phyloP scores from a whole-genome alignment of 768 basidiomycete genomes.

The Leccinum ochraceum region DNA sequence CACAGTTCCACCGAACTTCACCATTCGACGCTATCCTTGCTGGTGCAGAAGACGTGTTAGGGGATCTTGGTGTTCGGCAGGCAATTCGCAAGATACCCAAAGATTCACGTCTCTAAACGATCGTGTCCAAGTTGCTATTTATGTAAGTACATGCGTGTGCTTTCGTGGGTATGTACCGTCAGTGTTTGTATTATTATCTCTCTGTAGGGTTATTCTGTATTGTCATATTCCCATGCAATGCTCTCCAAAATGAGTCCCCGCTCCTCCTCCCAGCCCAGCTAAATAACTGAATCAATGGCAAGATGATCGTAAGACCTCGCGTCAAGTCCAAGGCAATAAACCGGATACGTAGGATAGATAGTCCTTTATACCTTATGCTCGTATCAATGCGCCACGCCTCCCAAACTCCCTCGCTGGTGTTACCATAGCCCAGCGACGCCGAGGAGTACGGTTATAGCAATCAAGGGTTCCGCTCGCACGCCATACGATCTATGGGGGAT shows the following conservation, averaged over 20 bases:
- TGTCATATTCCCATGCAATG: conserved; percentile 8
- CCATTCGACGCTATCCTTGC: conserved; percentile 85
- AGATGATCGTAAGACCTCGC: neutral
- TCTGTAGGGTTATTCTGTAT: neutral
- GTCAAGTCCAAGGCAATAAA: conserved; percentile 10
- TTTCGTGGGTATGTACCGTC: neutral
- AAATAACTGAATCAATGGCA: neutral
- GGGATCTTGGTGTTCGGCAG: conserved; percentile 73
- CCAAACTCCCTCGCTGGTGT: neutral
- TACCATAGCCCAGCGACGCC: conserved; percentile 16
- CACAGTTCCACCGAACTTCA: conserved; percentile 78
- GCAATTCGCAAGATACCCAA: conserved; percentile 71
- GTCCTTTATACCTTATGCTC: conserved; percentile 2
- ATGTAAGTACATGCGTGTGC: neutral
- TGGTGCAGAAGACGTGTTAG: conserved; percentile 74
- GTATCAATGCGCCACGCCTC: neutral
- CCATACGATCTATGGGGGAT: neutral
- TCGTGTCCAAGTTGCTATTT: neutral
- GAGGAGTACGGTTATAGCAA: conserved; percentile 11
- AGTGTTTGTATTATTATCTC: neutral
- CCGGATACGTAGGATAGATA: conserved; percentile 10
- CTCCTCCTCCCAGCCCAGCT: neutral
- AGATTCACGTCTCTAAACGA: conserved; percentile 41
- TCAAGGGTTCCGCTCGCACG: neutral
- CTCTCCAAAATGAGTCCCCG: neutral